Evolutionary conservation across 805 yeast genomes (phyloP), one percentile per base, ranked within the genome.

Genomic region (Sugiyamaella qingdaonensis): DNA sequence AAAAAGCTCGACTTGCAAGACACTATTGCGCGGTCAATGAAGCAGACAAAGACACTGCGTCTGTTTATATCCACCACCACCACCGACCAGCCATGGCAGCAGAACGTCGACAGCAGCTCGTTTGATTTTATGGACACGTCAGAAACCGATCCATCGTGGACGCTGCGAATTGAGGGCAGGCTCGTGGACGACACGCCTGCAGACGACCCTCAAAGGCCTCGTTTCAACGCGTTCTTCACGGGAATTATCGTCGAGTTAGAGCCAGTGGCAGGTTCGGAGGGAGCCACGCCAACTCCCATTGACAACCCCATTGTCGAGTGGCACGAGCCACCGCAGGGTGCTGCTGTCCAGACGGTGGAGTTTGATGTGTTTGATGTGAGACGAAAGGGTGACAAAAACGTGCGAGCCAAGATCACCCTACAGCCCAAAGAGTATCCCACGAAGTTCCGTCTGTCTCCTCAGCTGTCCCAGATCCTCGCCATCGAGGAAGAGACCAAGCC

Each of bases 361-460:
- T 92, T 92, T 66, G 98, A 94, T 68, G 97, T 95, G 1, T 71
- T 94, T 53, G 97, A 91, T 65, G 80, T 94, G 52, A 86, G 86
- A 63, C 81, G 99, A 62, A 73, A 78, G 14, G 98, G 98, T 2
- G 71, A 75, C 21, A 77, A 76, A 54, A 83, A 83, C 53, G 72
- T 91, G 47, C 76, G 79, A 44, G 81, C 87, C 48, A 81, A 81
- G 52, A 83, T 94, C 52, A 86, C 89, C 3, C 77, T 94, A 52
- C 91, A 91, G 71, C 84, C 89, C 50, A 87, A 86, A 64, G 87
- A 85, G 62, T 80, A 78, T 55, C 88, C 96, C 5, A 78, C 83
- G 41, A 79, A 78, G 60, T 77, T 85, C 52, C 79, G 78, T 62
- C 77, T 89, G 42, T 78, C 86, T 16, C 81, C 83, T 10, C 83